These are phyloP conservation scores for Amaranthus tricolor DNA, from an alignment of 179 eudicot species.

Conservation along the genomic window DNA sequence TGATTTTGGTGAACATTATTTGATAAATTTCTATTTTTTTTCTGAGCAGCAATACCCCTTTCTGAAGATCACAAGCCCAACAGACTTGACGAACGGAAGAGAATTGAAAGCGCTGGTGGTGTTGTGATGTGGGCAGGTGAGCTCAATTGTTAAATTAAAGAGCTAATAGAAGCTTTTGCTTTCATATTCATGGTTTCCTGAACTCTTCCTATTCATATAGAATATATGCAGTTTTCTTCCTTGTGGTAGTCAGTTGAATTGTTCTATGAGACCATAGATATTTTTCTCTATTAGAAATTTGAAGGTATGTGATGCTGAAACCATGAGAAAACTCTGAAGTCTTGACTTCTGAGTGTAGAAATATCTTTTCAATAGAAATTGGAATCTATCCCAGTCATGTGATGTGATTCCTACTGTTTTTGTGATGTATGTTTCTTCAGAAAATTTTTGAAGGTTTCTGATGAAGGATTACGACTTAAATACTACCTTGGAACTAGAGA, in stretches of 20 bases:
- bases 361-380: too few relatives aligned
- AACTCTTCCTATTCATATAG: background rate
- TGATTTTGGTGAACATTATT: background rate
- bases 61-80: conserved; percentile 99
- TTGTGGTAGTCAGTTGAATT: too few relatives aligned
- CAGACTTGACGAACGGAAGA: conserved; percentile 87
- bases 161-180: background rate
- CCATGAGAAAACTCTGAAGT: background rate
- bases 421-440: too few relatives aligned
- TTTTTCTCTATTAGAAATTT: background rate
- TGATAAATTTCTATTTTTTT: background rate
- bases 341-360: background rate
- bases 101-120: conserved; percentile 99
- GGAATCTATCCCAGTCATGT: too few relatives aligned
- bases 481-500: background rate
- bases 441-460: conserved; percentile 1
- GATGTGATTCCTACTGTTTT: too few relatives aligned
- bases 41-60: conserved; percentile 82
- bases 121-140: conserved; percentile 99
- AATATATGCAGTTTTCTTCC: background rate
- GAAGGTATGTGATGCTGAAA: background rate
- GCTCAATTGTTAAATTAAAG: conserved; percentile 6
- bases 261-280: background rate
- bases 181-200: conserved; percentile 1
- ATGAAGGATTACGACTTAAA: background rate